Evolutionary conservation across 176 grass and related monocot species (phyloP).

Genomic region (Phragmites australis): DNA sequence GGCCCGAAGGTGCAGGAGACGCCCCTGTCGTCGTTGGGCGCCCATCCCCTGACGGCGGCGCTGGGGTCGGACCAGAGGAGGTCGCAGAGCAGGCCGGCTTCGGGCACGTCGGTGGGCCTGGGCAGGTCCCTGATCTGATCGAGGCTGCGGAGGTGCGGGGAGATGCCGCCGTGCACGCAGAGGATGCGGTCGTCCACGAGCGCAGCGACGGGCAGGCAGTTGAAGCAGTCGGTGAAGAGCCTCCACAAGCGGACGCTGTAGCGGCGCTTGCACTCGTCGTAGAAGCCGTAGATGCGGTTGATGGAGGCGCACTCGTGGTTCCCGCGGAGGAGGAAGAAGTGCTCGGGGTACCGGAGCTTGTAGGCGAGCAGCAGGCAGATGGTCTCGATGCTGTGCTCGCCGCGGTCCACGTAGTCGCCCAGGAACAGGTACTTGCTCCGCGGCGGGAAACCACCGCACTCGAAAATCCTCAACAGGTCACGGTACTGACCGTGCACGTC

Average conservation of each 20-base stretch:
- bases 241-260: conserved; percentile 58
- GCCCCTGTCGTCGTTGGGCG: conserved; percentile 45
- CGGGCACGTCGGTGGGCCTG: conserved; percentile 52
- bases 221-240: conserved; percentile 70
- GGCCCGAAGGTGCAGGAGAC: conserved; percentile 64
- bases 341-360: conserved; percentile 58
- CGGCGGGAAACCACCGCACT: conserved; percentile 44
- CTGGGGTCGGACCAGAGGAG: conserved; percentile 70
- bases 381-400: conserved; percentile 65
- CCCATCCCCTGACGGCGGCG: conserved; percentile 32
- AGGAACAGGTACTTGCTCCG: conserved; percentile 57
- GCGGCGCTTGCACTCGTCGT: conserved; percentile 77
- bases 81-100: conserved; percentile 64
- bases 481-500: conserved; percentile 67
- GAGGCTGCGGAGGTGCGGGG: conserved; percentile 49
- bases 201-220: conserved; percentile 62
- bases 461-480: conserved; percentile 47
- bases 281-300: conserved; percentile 81
- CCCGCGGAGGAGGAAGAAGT: conserved; percentile 64
- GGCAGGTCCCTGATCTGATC: conserved; percentile 45
- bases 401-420: conserved; percentile 73
- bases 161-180: conserved; percentile 70
- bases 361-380: conserved; percentile 64
- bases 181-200: conserved; percentile 55
- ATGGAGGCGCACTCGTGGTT: conserved; percentile 82